Percentiles rank a stretch among this genome's conserved stretches.
These are phyloP conservation scores for Hawksworthiomyces lignivorus DNA, from an alignment of 2,329 filamentous ascomycete genomes.

Conservation along the genomic window DNA sequence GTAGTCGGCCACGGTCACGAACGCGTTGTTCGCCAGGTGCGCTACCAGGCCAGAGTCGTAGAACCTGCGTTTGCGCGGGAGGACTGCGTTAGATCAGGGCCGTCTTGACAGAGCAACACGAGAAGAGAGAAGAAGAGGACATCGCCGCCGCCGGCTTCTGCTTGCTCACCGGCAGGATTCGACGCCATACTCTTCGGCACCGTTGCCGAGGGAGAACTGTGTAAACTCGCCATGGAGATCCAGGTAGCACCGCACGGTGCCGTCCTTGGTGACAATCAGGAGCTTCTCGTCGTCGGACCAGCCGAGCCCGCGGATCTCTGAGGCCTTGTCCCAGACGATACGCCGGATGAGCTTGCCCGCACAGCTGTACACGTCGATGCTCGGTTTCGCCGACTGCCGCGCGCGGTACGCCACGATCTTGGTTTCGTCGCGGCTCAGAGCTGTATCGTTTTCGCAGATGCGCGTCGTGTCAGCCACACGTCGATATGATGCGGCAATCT, in stretches of 20 bases:
- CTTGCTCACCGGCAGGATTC: conserved; percentile 66
- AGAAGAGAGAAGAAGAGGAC: too few relatives aligned
- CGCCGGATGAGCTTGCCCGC: conserved; percentile 80
- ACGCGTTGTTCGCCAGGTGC: conserved; percentile 75
- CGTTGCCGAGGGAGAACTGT: conserved; percentile 85
- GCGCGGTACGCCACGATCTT: conserved; percentile 76
- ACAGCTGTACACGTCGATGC: conserved; percentile 90
- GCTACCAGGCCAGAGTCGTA: conserved; percentile 91
- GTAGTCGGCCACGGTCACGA: conserved; percentile 84
- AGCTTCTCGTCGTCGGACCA: conserved; percentile 96
- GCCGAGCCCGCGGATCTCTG: conserved; percentile 71
- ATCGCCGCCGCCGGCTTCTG: too few relatives aligned
- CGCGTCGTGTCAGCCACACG: neutral
- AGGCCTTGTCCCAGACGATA: conserved; percentile 86
- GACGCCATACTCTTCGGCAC: conserved; percentile 81
- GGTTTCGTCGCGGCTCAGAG: conserved; percentile 79
- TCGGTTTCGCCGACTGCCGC: conserved; percentile 63
- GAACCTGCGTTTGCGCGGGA: too few relatives aligned
- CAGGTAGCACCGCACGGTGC: conserved; percentile 82
- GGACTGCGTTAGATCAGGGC: too few relatives aligned
- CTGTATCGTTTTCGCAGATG: conserved; percentile 35
- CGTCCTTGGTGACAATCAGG: conserved; percentile 80
- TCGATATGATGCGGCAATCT: neutral
- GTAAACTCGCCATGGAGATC: conserved; percentile 92
- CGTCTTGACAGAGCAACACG: too few relatives aligned